phyloP scores from a whole-genome alignment of 2,329 filamentous ascomycete genomes.

The Cytospora mali region DNA sequence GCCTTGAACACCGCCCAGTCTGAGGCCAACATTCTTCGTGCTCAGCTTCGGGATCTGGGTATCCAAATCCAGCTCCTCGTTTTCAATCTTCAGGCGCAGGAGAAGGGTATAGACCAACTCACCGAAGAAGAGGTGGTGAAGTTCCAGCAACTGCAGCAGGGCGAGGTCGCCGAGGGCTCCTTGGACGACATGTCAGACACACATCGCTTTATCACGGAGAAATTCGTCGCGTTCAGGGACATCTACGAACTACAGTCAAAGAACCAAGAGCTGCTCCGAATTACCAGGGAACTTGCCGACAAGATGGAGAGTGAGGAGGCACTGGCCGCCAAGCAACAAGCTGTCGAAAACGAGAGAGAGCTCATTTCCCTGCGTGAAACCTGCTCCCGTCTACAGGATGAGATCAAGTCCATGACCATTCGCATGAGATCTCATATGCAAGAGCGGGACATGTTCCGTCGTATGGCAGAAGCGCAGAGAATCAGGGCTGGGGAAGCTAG shows the following conservation, averaged over 20 bases:
- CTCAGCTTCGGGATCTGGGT: conserved; percentile 86
- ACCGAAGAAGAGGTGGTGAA: conserved; percentile 72
- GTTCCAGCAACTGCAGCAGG: conserved; percentile 75
- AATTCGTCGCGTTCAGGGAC: conserved; percentile 87
- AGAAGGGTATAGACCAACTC: conserved; percentile 75
- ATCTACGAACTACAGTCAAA: conserved; percentile 83
- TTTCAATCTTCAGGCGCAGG: conserved; percentile 80
- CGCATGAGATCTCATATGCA: conserved; percentile 92
- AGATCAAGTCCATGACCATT: conserved; percentile 77
- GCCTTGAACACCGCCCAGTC: conserved; percentile 64
- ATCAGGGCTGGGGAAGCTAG: conserved; percentile 62
- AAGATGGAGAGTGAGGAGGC: conserved; percentile 92
- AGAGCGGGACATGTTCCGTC: conserved; percentile 96
- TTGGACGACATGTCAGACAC: conserved; percentile 80
- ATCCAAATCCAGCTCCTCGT: conserved; percentile 89
- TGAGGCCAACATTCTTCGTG: conserved; percentile 78
- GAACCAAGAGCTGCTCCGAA: conserved; percentile 80
- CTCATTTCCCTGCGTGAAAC: conserved; percentile 58
- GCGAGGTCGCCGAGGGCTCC: conserved; percentile 71
- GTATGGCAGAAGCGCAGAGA: conserved; percentile 76
- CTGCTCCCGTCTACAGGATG: conserved; percentile 65
- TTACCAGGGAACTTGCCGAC: conserved; percentile 82
- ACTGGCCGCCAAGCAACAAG: conserved; percentile 64
- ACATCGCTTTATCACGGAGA: conserved; percentile 84
- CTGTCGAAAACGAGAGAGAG: conserved; percentile 67